A percentile compares a stretch with the other conserved stretches of the same genome.
These are phyloP conservation scores for Botrytis paeoniae DNA, from an alignment of 2,329 filamentous ascomycete species.

Conservation along the genomic window DNA sequence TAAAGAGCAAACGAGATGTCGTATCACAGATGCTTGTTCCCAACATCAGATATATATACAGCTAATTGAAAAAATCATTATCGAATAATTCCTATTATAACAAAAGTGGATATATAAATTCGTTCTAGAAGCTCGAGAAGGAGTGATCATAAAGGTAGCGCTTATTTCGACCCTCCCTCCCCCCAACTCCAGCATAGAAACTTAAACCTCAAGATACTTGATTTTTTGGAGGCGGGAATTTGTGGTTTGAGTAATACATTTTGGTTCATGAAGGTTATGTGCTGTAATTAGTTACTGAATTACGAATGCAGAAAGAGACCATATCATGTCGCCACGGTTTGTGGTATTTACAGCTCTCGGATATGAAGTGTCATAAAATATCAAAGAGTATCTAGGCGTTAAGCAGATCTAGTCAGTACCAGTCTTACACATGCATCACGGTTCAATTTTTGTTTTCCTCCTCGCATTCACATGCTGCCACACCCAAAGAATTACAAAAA, in stretches of 20 bases:
- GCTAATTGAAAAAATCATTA: background rate
- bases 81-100: background rate
- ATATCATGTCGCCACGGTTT: background rate
- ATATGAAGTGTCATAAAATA: background rate
- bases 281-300: background rate
- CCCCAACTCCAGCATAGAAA: background rate
- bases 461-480: background rate
- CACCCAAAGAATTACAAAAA: background rate
- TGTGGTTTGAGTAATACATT: background rate
- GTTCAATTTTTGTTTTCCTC: background rate
- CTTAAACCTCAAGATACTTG: background rate
- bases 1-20: background rate
- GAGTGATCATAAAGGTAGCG: background rate
- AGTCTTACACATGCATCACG: background rate
- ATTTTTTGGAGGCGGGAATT: background rate
- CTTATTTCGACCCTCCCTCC: background rate
- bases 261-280: background rate
- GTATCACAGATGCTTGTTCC: background rate
- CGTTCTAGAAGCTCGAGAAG: background rate
- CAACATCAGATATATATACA: background rate
- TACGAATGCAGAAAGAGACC: background rate
- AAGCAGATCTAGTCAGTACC: background rate
- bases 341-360: background rate
- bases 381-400: background rate
- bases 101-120: background rate